Base-by-base conservation (phyloP, 768 basidiomycete species). In the Amanita thiersii region DNA sequence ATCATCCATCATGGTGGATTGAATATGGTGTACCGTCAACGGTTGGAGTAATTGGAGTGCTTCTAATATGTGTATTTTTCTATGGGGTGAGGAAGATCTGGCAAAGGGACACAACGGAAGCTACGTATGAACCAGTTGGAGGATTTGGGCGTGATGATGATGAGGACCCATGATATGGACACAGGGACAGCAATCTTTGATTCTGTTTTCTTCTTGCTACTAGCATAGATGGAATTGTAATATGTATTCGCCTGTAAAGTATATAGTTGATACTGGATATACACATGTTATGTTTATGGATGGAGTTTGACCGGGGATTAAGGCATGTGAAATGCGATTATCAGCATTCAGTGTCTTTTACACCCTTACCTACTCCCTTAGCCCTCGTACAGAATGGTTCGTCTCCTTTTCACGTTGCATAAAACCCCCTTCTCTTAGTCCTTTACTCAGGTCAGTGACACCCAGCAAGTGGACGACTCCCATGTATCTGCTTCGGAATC, bases 41-140 rank as follows among this genome's bases (percentile, higher is more conserved):
- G 20, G 77, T 85, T 3, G 77, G 76, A 2, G 62, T 63, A 1
- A 50, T 77, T 18, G 87, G 84, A 4, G 53, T 84, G 20, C 30
- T 75, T 20, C 47, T 76, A 7, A 86, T 90, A 47, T 71, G 76
- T 47, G 53, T 63, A 7, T 83, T 91, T 59, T 86, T 89, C 61
- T 77, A 77, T 55, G 80, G 71, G n/a, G 79, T 86, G 15, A 66
- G 77, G 44, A 61, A 65, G 40, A 56, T 87, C 39, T 92, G 88
- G 87, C 69, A 70, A 48, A 61, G 69, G 52, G 86, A 88, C 56
- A 76, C 76, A 42, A 83, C 78, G 23, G 85, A 90, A 59, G 83
- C 88, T 25, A 91, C 87, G 26, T 96, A 89, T 58, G 91, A 94
- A 57, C 90, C 92, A 17, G 62, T 85, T 26, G 91, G 90, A 34